Percentiles rank a stretch among this genome's conserved stretches.
Evolutionary conservation across 441 rosid genomes (phyloP).

Genomic region (Cnidoscolus chayamansa): DNA sequence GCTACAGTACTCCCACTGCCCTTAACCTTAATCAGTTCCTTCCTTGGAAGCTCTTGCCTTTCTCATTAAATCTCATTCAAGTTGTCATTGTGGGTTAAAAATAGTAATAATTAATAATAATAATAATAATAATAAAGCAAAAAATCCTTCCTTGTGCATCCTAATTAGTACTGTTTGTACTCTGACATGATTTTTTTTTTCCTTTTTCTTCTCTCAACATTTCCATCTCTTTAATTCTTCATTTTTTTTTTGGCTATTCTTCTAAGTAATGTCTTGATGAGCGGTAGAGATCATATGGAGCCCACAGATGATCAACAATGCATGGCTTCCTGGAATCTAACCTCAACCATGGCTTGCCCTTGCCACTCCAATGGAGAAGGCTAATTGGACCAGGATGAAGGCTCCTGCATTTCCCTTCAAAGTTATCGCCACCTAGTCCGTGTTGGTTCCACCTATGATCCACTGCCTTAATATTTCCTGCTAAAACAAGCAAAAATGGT

Average conservation of each 20-base stretch:
- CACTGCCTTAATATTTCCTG: conserved; percentile 64
- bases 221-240: not conserved
- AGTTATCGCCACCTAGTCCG: conserved; percentile 72
- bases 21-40: not conserved
- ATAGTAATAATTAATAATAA: too few species aligned
- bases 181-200: not conserved
- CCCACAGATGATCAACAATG: conserved; percentile 70
- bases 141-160: not conserved
- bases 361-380: conserved; percentile 80
- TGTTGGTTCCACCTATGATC: conserved; percentile 86
- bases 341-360: conserved; percentile 80
- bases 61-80: not conserved
- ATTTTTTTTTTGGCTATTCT: conserved; percentile 27
- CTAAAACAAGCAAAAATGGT: conserved; percentile 64
- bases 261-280: conserved; percentile 53
- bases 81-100: not conserved
- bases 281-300: conserved; percentile 66
- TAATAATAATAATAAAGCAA: too few species aligned
- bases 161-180: not conserved
- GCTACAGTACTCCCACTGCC: not conserved
- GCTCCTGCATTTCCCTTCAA: conserved; percentile 60
- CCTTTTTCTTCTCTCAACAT: not conserved
- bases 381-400: conserved; percentile 76
- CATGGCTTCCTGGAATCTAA: conserved; percentile 63
- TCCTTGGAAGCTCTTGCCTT: not conserved